phyloP scores from a whole-genome alignment of 1,284 basidiomycete genomes.

The Moniliella sp. region DNA sequence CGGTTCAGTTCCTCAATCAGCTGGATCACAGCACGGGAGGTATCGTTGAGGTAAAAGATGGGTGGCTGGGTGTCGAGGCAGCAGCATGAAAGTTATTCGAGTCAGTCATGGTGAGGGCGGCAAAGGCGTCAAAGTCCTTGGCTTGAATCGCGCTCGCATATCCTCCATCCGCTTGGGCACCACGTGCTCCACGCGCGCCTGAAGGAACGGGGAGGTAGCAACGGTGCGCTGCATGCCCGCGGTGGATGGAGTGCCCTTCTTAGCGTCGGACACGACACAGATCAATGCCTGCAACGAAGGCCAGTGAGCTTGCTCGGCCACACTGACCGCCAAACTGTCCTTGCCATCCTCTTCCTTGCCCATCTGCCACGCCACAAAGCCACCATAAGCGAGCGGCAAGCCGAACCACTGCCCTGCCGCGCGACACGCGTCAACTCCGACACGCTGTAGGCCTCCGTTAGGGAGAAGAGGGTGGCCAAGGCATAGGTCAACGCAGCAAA shows the following conservation, averaged over 20 bases:
- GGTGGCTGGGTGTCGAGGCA: constrained; percentile 98
- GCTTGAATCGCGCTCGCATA: constrained; percentile 54
- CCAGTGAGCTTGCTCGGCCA: constrained; percentile 46
- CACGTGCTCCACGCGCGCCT: constrained; percentile 65
- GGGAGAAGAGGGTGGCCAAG: constrained; percentile 61
- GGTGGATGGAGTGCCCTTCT: constrained; percentile 87
- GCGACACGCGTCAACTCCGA: constrained; percentile 69
- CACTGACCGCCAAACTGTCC: constrained; percentile 69
- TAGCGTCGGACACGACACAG: constrained; percentile 83
- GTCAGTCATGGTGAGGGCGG: constrained; percentile 88
- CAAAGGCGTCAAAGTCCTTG: constrained; percentile 71
- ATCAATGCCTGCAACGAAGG: constrained; percentile 81
- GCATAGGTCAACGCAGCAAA: constrained; percentile 84
- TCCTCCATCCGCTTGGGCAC: constrained; percentile 60
- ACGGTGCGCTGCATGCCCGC: constrained; percentile 96
- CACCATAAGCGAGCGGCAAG: constrained; percentile 91
- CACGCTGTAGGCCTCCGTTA: constrained; percentile 40
- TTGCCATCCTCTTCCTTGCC: constrained; percentile 49
- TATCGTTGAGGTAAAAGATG: constrained; percentile 98
- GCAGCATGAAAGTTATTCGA: constrained; percentile 74
- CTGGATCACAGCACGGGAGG: constrained; percentile 40
- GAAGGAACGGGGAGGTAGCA: constrained; percentile 65
- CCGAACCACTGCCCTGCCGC: constrained; percentile 86
- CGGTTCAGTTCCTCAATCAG: constrained; percentile 76
- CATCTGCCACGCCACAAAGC: constrained; percentile 86